Percentiles rank a stretch among this genome's conserved stretches.
phyloP scores from a whole-genome alignment of 306 rosid species.

The Lathyrus sativus region DNA sequence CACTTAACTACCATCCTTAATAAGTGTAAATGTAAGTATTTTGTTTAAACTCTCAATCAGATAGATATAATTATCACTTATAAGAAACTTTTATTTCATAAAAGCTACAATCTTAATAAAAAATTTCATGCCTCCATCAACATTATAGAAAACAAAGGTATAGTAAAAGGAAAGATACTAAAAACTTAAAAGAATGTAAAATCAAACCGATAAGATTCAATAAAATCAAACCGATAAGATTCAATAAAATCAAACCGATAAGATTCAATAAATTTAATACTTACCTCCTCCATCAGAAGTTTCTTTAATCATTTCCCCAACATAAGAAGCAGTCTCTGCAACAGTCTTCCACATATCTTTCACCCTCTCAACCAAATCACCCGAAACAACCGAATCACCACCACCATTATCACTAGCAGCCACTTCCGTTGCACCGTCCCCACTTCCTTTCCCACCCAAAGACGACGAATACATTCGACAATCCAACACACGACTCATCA shows the following conservation, averaged over 20 bases:
- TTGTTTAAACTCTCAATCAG: constrained; percentile 14
- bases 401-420: constrained; percentile 46
- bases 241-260: constrained; percentile 22
- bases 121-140: constrained; percentile 20
- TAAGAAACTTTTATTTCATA: not conserved
- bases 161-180: not conserved
- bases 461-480: constrained; percentile 50
- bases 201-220: constrained; percentile 29
- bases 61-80: not conserved
- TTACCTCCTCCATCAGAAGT: constrained; percentile 79
- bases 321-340: constrained; percentile 55
- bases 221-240: constrained; percentile 17
- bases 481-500: constrained; percentile 35
- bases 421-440: constrained; percentile 47
- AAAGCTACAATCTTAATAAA: constrained; percentile 1
- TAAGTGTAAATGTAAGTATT: too few species aligned
- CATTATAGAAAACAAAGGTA: constrained; percentile 9
- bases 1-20: too few species aligned
- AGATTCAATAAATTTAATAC: constrained; percentile 29
- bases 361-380: constrained; percentile 61
- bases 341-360: constrained; percentile 65
- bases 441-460: constrained; percentile 49
- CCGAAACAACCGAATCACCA: constrained; percentile 24
- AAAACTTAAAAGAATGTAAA: constrained; percentile 11
- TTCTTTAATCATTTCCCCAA: constrained; percentile 66